These are phyloP conservation scores for Trametes hirsuta DNA, from an alignment of 1,284 basidiomycete genomes.

Conservation along the genomic window DNA sequence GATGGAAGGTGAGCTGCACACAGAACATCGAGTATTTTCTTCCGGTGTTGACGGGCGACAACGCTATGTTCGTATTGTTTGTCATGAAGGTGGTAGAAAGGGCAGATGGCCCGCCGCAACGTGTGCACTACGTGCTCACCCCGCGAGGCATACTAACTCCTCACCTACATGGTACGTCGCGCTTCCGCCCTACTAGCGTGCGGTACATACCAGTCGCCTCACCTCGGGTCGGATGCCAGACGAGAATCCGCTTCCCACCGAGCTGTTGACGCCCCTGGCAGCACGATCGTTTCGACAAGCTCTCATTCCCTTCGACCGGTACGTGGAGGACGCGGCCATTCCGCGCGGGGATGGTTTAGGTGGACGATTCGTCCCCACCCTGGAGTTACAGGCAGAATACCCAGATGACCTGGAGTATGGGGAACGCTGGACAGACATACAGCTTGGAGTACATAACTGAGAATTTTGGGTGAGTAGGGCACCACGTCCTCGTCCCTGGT, in stretches of 20 bases:
- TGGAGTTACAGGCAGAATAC: conserved; percentile 10
- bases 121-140: too few relatives aligned
- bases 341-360: conserved; percentile 16
- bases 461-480: background rate
- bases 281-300: background rate
- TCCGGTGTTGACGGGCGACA: background rate
- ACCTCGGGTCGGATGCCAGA: background rate
- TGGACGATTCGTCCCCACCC: conserved; percentile 13
- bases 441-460: background rate
- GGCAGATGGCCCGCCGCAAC: too few relatives aligned
- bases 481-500: too few relatives aligned
- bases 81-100: too few relatives aligned
- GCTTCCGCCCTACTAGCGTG: too few relatives aligned
- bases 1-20: background rate
- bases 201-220: too few relatives aligned
- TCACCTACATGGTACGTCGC: too few relatives aligned
- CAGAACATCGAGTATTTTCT: background rate
- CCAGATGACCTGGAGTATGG: conserved; percentile 17
- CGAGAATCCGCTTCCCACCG: background rate
- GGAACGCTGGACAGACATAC: conserved; percentile 6
- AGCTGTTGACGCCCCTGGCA: background rate
- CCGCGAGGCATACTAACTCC: too few relatives aligned
- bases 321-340: conserved; percentile 20
- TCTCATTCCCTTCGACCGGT: conserved; percentile 11
- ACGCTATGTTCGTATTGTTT: too few relatives aligned